Evolutionary conservation across 1,139 yeast genomes (phyloP), one percentile per base, ranked within the genome.

Genomic region (Candida glucosophila): DNA sequence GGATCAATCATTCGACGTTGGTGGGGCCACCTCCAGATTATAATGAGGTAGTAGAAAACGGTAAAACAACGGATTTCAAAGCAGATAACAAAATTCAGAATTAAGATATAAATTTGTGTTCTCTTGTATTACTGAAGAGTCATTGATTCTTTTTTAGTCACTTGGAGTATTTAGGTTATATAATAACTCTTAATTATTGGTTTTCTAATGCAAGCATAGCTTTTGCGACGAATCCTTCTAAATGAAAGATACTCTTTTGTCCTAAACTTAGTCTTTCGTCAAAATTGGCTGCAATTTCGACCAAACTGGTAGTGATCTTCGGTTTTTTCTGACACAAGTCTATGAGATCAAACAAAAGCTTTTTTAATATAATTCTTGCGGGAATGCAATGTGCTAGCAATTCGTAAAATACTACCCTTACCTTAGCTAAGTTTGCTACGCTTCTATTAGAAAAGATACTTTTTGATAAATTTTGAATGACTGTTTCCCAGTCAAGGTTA

Each of bases 361-460:
- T 74, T 44, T 82, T 85, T 39, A 90, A 58, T 15, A 90, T 77
- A 12, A 75, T 59, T 31, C 77, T 67, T 2, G 97, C 78, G 1
- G 98, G 97, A 24, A 92, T 86, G 40, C 97, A 88, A 52, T 90
- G 98, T 1, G 96, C 75, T 24, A 90, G 56, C 22, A 90, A 60
- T 47, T 90, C 97, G 52, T 92, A 90, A 30, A 83, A 62, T 1
- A 73, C 69, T 4, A 81, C 70, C 47, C 98, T 72, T 15, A 80
- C 68, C 33, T 77, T 76, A 15, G 88, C 74, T 24, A 90, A 60
- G 26, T 73, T 70, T 9, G 77, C 68, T n/a, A 88, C 94, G 2
- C 77, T 67, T 37, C 85, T 67, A 28, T 73, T 77, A 25, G 65
- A 58, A 21, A 63, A 50, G 19, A 86, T 72, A 12, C 73, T 69